Percentiles rank a stretch among this genome's conserved stretches.
phyloP scores from a whole-genome alignment of 2,329 filamentous ascomycete species.

The Hypoxylon sp. region DNA sequence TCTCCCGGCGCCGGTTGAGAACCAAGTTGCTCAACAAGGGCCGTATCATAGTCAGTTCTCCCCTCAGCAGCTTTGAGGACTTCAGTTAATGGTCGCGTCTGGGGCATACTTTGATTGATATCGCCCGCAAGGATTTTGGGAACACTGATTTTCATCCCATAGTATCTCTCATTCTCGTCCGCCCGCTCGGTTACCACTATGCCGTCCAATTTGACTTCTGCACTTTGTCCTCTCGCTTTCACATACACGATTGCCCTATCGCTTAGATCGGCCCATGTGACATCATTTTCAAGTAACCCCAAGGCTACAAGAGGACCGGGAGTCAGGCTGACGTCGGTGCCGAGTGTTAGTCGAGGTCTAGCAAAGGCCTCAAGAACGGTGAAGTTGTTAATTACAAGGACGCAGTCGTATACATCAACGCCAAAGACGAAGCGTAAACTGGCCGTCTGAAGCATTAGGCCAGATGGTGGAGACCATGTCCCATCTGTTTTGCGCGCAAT shows the following conservation, averaged over 20 bases:
- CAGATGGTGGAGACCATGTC: conserved; percentile 91
- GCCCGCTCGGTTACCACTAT: conserved; percentile 68
- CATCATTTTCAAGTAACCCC: conserved; percentile 65
- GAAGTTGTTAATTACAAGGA: conserved; percentile 90
- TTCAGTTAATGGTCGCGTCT: conserved; percentile 75
- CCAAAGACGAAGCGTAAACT: conserved; percentile 91
- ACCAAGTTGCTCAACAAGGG: conserved; percentile 73
- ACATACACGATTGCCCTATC: conserved; percentile 71
- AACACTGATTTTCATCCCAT: conserved; percentile 63
- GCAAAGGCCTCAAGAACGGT: conserved; percentile 88
- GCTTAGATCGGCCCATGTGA: conserved; percentile 65
- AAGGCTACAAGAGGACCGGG: conserved; percentile 77
- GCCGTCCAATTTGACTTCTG: conserved; percentile 67
- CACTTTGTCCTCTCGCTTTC: conserved; percentile 69
- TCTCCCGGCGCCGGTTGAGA: conserved; percentile 82
- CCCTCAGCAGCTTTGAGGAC: conserved; percentile 92
- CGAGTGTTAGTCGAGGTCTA: conserved; percentile 81
- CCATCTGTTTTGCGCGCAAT: conserved; percentile 87
- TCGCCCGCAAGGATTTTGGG: conserved; percentile 71
- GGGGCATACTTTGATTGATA: conserved; percentile 66
- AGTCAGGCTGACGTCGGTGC: conserved; percentile 81
- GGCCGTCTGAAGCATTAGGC: conserved; percentile 89
- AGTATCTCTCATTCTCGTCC: conserved; percentile 73
- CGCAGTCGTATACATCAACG: conserved; percentile 95
- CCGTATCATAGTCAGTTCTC: conserved; percentile 78